Percentiles rank a stretch among this genome's conserved stretches.
Evolutionary conservation across 2,329 filamentous ascomycete genomes (phyloP).

Genomic region (Tolypocladium tundrense): DNA sequence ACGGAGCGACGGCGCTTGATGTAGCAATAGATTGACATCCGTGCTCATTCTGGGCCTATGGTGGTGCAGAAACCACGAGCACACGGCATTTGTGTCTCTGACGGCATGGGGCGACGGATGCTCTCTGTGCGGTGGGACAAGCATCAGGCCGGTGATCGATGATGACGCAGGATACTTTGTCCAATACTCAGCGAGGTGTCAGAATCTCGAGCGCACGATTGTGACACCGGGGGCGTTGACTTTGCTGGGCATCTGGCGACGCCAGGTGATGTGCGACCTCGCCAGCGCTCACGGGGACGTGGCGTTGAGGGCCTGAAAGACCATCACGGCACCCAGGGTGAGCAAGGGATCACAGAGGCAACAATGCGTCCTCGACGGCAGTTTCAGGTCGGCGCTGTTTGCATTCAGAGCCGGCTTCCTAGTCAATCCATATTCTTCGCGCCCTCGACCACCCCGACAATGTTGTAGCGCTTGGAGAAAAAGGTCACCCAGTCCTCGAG

Average conservation of each 20-base stretch:
- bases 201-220: not conserved
- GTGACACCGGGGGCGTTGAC: not conserved
- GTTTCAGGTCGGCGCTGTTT: not conserved
- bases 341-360: not conserved
- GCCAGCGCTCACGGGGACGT: not conserved
- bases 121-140: not conserved
- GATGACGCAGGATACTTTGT: not conserved
- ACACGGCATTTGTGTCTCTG: too few relatives aligned
- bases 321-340: too few relatives aligned
- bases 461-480: conserved; percentile 93
- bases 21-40: too few relatives aligned
- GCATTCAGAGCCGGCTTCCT: not conserved
- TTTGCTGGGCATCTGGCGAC: not conserved
- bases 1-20: not conserved
- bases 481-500: conserved; percentile 92
- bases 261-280: not conserved
- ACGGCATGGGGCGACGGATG: too few relatives aligned
- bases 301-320: too few relatives aligned
- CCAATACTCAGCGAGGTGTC: not conserved
- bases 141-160: not conserved
- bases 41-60: too few relatives aligned
- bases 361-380: not conserved
- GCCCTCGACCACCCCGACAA: conserved; percentile 59
- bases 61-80: too few relatives aligned
- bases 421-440: conserved; percentile 44